Percentiles rank a stretch among this genome's conserved stretches.
phyloP scores from a whole-genome alignment of 2,329 filamentous ascomycete genomes.

The Claviceps fusiformis region DNA sequence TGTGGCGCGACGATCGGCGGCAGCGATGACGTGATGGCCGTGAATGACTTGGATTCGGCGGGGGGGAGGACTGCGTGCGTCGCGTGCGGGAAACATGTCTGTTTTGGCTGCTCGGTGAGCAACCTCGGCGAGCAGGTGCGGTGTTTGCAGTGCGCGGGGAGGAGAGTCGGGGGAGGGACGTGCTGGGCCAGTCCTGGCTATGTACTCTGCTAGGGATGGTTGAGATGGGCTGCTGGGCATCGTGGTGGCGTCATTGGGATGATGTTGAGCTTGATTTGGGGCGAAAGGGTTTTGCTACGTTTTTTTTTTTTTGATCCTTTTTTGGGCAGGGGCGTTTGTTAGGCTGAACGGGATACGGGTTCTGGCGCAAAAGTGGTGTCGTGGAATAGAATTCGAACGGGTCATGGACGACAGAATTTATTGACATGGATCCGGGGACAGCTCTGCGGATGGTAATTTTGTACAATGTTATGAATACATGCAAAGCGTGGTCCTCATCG shows the following conservation, averaged over 20 bases:
- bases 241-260: neutral
- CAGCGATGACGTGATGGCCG: constrained; percentile 17
- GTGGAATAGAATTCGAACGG: too few species aligned
- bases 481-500: too few species aligned
- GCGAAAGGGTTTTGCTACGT: too few species aligned
- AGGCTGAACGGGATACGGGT: too few species aligned
- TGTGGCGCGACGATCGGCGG: constrained; percentile 26
- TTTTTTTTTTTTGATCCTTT: neutral
- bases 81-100: constrained; percentile 41
- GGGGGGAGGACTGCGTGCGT: constrained; percentile 26
- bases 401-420: too few species aligned
- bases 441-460: too few species aligned
- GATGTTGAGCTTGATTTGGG: too few species aligned
- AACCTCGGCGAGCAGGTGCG: constrained; percentile 40
- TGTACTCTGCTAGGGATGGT: constrained; percentile 11
- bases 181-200: constrained; percentile 9
- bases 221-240: neutral
- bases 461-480: too few species aligned
- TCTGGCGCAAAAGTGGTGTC: too few species aligned
- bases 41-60: constrained; percentile 24
- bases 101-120: constrained; percentile 45
- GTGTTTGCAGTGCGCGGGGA: constrained; percentile 39
- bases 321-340: too few species aligned
- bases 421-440: too few species aligned
- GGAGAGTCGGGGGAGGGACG: constrained; percentile 12